phyloP scores from a whole-genome alignment of 2,329 filamentous ascomycete genomes.

The Diaporthe vaccinii region DNA sequence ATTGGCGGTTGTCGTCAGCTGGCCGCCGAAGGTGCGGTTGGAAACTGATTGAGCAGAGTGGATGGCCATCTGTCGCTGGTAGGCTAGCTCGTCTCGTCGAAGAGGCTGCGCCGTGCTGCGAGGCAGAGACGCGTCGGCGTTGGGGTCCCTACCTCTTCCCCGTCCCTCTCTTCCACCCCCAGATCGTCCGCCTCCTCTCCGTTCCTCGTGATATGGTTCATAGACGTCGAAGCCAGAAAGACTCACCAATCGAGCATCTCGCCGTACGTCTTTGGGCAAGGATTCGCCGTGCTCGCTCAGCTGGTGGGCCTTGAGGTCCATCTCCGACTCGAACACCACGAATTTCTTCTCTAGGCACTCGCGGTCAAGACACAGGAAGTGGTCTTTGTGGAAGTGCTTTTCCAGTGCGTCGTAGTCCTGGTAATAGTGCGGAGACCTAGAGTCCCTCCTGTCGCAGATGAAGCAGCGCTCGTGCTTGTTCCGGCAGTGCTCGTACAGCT shows the following conservation, averaged over 20 bases:
- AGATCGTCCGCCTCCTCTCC: conserved; percentile 60
- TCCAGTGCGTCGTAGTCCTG: conserved; percentile 89
- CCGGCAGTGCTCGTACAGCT: conserved; percentile 92
- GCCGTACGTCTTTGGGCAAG: conserved; percentile 84
- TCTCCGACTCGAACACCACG: conserved; percentile 93
- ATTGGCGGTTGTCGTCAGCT: conserved; percentile 72
- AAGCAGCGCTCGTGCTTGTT: conserved; percentile 96
- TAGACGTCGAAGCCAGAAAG: conserved; percentile 88
- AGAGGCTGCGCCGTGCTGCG: conserved; percentile 83
- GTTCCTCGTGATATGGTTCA: conserved; percentile 76
- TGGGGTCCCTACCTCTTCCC: conserved; percentile 85
- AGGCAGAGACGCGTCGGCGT: conserved; percentile 80
- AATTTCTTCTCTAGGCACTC: conserved; percentile 98
- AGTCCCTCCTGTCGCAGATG: conserved; percentile 83
- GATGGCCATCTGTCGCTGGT: conserved; percentile 91
- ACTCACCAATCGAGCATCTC: conserved; percentile 88
- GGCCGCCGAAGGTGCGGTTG: conserved; percentile 86
- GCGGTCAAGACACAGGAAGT: conserved; percentile 85
- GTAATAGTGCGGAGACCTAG: conserved; percentile 88
- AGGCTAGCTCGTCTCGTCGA: conserved; percentile 88
- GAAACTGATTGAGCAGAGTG: conserved; percentile 87
- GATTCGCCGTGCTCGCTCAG: conserved; percentile 84
- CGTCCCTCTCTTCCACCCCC: conserved; percentile 54
- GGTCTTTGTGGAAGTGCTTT: conserved; percentile 87
- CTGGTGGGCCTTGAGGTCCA: conserved; percentile 96